Base-by-base conservation (phyloP, 139 green algal species). In the Volvox reticuliferus region DNA sequence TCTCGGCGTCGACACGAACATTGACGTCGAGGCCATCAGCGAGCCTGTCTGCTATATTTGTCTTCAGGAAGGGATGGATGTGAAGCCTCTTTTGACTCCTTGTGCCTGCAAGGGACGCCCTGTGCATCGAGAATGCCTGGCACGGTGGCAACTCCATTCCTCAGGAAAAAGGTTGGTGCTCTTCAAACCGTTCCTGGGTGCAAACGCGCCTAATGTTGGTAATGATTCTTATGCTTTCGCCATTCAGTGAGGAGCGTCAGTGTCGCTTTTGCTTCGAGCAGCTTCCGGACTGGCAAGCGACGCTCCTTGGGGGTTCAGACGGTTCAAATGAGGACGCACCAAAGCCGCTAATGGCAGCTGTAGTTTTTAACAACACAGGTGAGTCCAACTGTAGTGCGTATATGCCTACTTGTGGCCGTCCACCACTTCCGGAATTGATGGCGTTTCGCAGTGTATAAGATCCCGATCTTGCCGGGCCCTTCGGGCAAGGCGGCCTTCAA, bases 401-500 rank as follows among this genome's bases (percentile, higher is more conserved):
- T 55, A 55, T 55, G 44, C 44, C 44, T 55, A 9, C 44, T 55
- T 55, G 44, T 55, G 44, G 9, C 44, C 6, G 65, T 28, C 24
- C 24, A 73, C 12, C 65, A 73, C 65, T 73, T 5, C 16, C 65
- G 65, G 65, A 73, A 73, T 73, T 24, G 65, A 73, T 12, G 65
- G 65, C 65, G 65, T 73, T 73, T 86, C 55, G 13, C 28, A 77
- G 75, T 90, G 3, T 77, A 90, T 50, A 76, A 65, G 32, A 63
- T 90, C 19, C 86, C 86, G 16, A 90, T 90, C 35, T 30, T 85
- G 20, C 86, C 86, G 0, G 86, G 86, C 3, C 86, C 86, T 16
- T 71, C 83, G 55, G 86, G 86, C 73, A 84, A 84, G 55, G 86
- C 86, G 2, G 86, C 55, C 26, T 90, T 90, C 55, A 90, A 90